phyloP scores from a whole-genome alignment of 345 rosid species.

The Xanthoceras sorbifolium region DNA sequence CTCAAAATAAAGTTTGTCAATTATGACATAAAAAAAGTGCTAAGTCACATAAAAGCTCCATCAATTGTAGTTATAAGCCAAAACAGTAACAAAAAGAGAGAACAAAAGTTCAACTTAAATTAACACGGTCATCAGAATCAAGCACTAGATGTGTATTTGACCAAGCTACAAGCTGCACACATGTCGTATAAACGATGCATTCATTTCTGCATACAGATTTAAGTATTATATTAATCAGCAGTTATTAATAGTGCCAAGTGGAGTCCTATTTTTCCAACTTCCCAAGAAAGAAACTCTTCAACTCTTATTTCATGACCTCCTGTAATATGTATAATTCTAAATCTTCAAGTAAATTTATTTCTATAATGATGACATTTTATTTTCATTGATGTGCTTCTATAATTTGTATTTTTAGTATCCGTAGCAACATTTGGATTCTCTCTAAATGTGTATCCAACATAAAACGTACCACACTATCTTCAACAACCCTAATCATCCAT shows the following conservation, averaged over 20 bases:
- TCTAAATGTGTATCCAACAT: too few species aligned
- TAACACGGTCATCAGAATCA: neutral
- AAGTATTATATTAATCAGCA: neutral
- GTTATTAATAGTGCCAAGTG: neutral
- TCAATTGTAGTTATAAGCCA: neutral
- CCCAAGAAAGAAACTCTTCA: neutral
- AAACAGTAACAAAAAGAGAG: neutral
- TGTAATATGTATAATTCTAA: neutral
- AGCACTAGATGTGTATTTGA: neutral
- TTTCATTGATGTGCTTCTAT: too few species aligned
- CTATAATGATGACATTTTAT: neutral
- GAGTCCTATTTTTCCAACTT: neutral
- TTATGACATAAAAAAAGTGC: constrained; percentile 14
- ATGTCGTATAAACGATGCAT: neutral
- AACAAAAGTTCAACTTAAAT: neutral
- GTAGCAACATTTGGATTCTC: too few species aligned
- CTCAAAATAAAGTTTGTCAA: constrained; percentile 28
- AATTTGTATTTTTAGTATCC: too few species aligned
- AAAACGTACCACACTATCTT: too few species aligned
- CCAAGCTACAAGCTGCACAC: neutral
- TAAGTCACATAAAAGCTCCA: constrained; percentile 17
- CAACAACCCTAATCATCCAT: too few species aligned
- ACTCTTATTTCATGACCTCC: neutral
- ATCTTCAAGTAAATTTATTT: neutral
- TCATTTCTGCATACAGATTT: neutral